phyloP scores from a whole-genome alignment of 805 yeast genomes.

The Lachancea quebecensis region DNA sequence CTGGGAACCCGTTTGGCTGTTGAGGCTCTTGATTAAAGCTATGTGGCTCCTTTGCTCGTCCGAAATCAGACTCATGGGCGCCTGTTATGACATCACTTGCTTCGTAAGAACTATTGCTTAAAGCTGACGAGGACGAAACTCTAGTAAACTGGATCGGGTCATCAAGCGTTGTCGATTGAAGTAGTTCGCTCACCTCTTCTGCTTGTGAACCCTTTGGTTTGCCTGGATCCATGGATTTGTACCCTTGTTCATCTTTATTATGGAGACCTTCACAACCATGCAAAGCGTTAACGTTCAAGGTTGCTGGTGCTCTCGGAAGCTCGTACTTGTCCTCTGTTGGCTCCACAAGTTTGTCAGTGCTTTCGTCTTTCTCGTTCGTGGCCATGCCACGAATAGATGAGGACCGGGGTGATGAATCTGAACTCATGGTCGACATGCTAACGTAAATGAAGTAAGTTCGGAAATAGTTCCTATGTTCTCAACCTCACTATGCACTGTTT shows the following conservation, averaged over 20 bases:
- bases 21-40: neutral
- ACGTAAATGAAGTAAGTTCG: no score
- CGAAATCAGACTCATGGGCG: neutral
- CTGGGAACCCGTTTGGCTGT: conserved; percentile 1
- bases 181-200: conserved; percentile 4
- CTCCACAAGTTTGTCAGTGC: neutral
- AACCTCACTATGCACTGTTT: no score
- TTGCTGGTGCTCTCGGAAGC: conserved; percentile 42
- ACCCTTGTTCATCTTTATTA: conserved; percentile 7
- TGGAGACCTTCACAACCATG: conserved; percentile 13
- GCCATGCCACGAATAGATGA: neutral
- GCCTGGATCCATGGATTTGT: conserved; percentile 43
- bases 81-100: conserved; percentile 2
- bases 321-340: conserved; percentile 1
- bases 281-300: conserved; percentile 41
- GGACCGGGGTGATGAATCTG: neutral
- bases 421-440: neutral
- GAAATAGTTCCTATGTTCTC: no score
- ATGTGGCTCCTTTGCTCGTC: neutral
- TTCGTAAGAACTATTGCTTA: conserved; percentile 19
- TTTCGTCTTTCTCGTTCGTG: neutral
- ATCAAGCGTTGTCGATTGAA: conserved; percentile 27
- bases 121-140: conserved; percentile 33
- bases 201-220: conserved; percentile 20
- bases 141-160: conserved; percentile 38